phyloP scores from a whole-genome alignment of 805 yeast genomes.

The Kodamaea neixiangensis region DNA sequence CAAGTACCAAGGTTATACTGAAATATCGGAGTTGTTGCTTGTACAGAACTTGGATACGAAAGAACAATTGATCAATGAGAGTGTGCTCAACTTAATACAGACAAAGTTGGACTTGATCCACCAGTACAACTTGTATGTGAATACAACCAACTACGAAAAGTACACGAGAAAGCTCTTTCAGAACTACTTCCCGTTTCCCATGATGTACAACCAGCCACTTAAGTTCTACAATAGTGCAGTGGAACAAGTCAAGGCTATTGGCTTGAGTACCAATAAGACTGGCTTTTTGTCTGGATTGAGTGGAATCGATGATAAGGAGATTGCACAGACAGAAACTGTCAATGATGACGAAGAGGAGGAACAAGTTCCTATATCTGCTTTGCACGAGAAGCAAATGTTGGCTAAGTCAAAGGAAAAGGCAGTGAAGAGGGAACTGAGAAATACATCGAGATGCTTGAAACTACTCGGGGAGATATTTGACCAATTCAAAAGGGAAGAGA shows the following conservation, averaged over 20 bases:
- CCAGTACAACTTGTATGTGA: conserved; percentile 57
- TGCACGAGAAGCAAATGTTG: conserved; percentile 40
- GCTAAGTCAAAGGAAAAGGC: conserved; percentile 34
- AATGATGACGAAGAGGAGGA: conserved; percentile 23
- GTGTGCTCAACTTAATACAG: conserved; percentile 43
- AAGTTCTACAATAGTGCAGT: conserved; percentile 41
- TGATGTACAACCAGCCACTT: conserved; percentile 71
- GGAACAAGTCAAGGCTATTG: conserved; percentile 32
- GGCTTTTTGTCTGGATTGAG: conserved; percentile 32
- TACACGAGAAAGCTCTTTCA: conserved; percentile 59
- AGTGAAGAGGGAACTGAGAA: conserved; percentile 32
- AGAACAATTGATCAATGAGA: conserved; percentile 41
- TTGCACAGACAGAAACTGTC: conserved; percentile 33
- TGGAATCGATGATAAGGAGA: conserved; percentile 13
- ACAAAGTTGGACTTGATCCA: conserved; percentile 49
- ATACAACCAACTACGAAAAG: conserved; percentile 57
- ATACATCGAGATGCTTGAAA: conserved; percentile 33
- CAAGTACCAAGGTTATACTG: conserved; percentile 41
- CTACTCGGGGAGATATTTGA: conserved; percentile 25
- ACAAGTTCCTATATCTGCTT: conserved; percentile 33
- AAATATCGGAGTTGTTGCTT: conserved; percentile 35
- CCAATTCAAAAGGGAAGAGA: conserved; percentile 14
- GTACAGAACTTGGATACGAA: conserved; percentile 14
- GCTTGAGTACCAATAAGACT: conserved; percentile 26
- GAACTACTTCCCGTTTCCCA: conserved; percentile 63